phyloP scores from a whole-genome alignment of 108 stramenopile genomes.

The Aurantiochytrium sp. region DNA sequence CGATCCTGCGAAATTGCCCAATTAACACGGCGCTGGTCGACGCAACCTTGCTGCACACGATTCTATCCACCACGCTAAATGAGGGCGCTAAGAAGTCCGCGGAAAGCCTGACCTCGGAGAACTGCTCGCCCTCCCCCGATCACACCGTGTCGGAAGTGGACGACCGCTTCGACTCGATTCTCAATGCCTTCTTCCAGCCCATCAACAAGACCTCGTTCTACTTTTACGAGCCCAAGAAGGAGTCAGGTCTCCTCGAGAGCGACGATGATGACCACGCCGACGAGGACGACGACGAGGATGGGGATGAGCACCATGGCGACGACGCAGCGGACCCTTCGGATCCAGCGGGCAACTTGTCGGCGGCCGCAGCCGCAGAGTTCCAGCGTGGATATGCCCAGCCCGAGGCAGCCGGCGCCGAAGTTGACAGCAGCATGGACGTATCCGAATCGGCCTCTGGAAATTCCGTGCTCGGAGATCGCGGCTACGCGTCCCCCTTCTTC shows the following conservation, averaged over 20 bases:
- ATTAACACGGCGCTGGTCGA: not conserved
- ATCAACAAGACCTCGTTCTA: conserved; percentile 11
- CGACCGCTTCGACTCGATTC: not conserved
- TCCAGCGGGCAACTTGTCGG: not conserved
- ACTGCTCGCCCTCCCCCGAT: not conserved
- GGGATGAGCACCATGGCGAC: not conserved
- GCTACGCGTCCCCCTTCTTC: not conserved
- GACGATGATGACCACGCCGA: not conserved
- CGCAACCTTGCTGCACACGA: not conserved
- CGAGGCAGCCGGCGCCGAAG: too few relatives aligned
- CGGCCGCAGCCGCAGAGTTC: too few relatives aligned
- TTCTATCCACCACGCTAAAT: not conserved
- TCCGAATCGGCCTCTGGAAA: too few relatives aligned
- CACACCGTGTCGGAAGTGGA: not conserved
- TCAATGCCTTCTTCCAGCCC: conserved; percentile 9
- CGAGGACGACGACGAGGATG: conserved; percentile 5
- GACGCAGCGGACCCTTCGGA: not conserved
- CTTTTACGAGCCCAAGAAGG: not conserved
- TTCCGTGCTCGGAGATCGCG: not conserved
- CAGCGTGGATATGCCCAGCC: too few relatives aligned
- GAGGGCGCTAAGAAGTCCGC: not conserved
- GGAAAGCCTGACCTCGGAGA: not conserved
- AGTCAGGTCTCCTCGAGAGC: not conserved
- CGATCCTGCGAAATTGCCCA: not conserved
- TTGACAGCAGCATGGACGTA: too few relatives aligned